Percentiles rank a stretch among this genome's conserved stretches.
Evolutionary conservation across 225 moss, liverwort and hornwort species (phyloP).

Genomic region (Climacium dendroides): DNA sequence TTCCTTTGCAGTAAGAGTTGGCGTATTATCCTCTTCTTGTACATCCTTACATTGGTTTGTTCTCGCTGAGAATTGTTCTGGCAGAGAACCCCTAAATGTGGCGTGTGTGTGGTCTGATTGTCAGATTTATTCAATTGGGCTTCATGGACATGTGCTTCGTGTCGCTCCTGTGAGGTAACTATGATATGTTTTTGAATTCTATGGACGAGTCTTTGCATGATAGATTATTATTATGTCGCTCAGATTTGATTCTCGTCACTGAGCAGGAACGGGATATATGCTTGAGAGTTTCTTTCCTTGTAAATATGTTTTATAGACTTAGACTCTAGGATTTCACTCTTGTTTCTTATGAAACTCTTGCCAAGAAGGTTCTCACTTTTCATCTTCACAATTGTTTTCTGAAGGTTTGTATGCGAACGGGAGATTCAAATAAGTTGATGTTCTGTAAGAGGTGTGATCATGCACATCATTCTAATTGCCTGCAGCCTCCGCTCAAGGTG

Average conservation of each 20-base stretch:
- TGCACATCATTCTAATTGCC: conserved; percentile 70
- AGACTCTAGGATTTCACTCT: not conserved
- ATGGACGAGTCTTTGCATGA: not conserved
- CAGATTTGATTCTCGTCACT: not conserved
- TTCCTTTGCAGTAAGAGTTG: not conserved
- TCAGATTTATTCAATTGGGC: conserved; percentile 92
- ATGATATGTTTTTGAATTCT: not conserved
- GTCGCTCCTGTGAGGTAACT: conserved; percentile 74
- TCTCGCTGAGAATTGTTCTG: not conserved
- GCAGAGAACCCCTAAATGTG: not conserved
- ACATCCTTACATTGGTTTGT: not conserved
- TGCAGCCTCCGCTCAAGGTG: conserved; percentile 91
- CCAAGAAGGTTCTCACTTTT: not conserved
- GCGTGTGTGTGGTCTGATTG: not conserved
- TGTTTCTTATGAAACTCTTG: not conserved
- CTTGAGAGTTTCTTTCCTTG: not conserved
- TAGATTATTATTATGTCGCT: not conserved
- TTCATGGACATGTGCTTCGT: conserved; percentile 76
- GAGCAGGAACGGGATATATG: not conserved
- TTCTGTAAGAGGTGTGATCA: conserved; percentile 97
- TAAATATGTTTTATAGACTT: not conserved
- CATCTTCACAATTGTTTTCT: not conserved
- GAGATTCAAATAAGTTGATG: conserved; percentile 84
- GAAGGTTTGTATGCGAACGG: conserved; percentile 73
- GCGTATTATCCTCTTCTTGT: not conserved